A percentile compares a stretch with the other conserved stretches of the same genome.
Evolutionary conservation across 768 basidiomycete genomes (phyloP).

Genomic region (Termitomyces sp.): DNA sequence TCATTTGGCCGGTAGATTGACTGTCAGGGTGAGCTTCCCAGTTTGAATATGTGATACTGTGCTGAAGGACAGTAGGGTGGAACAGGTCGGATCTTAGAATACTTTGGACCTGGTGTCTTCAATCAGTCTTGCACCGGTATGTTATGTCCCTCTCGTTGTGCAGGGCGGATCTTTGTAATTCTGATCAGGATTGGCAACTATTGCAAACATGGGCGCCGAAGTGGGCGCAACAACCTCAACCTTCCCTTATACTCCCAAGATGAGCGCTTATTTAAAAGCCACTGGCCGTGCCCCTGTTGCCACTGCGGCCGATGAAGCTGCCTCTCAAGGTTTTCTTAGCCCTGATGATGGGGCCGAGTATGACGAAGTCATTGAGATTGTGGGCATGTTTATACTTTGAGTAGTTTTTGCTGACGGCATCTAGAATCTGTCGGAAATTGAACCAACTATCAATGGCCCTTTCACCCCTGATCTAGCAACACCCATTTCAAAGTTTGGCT

Average conservation of each 20-base stretch:
- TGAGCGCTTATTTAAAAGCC: constrained; percentile 86
- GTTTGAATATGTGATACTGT: background rate
- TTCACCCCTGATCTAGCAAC: constrained; percentile 97
- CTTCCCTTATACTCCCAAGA: constrained; percentile 91
- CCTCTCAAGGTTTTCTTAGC: constrained; percentile 67
- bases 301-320: constrained; percentile 80
- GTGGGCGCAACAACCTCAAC: constrained; percentile 99
- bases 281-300: constrained; percentile 89
- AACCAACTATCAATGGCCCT: constrained; percentile 93
- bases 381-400: constrained; percentile 32
- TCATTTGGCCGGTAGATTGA: constrained; percentile 89
- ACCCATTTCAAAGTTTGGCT: constrained; percentile 84
- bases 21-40: constrained; percentile 70
- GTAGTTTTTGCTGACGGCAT: constrained; percentile 1
- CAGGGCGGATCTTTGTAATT: background rate
- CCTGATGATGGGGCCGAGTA: constrained; percentile 91
- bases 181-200: constrained; percentile 76
- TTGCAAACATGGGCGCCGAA: constrained; percentile 99
- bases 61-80: constrained; percentile 62
- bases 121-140: constrained; percentile 90
- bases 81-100: constrained; percentile 93
- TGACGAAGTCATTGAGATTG: constrained; percentile 92
- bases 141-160: constrained; percentile 1
- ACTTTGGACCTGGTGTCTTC: constrained; percentile 90
- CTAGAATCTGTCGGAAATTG: constrained; percentile 84